Evolutionary conservation across 129 eudicot species (phyloP).

Genomic region (Chrysanthemum seticuspe): DNA sequence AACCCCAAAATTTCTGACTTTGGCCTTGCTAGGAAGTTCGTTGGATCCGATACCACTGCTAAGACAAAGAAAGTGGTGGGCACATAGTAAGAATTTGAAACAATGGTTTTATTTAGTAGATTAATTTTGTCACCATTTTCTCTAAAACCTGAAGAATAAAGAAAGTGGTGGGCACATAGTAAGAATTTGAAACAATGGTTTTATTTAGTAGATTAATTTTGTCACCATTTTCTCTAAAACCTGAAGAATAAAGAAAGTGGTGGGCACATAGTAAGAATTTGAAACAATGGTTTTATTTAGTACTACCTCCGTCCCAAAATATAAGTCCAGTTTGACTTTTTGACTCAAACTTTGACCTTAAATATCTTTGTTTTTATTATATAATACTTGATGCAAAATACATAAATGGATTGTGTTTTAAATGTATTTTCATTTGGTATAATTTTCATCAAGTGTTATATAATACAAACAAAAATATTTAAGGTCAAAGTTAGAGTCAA

Average conservation of each 20-base stretch:
- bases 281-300: not conserved
- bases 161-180: conserved; percentile 51
- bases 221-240: not conserved
- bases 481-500: too few species aligned
- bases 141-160: not conserved
- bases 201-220: not conserved
- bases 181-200: conserved; percentile 9
- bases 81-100: conserved; percentile 37
- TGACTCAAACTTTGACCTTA: too few species aligned
- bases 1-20: conserved; percentile 51
- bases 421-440: too few species aligned
- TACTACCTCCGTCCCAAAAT: too few species aligned
- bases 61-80: conserved; percentile 49
- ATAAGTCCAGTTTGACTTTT: too few species aligned
- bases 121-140: not conserved
- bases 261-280: conserved; percentile 47
- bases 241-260: conserved; percentile 27
- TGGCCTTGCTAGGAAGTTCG: conserved; percentile 46
- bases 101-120: not conserved
- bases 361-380: too few species aligned
- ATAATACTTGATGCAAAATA: too few species aligned
- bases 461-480: too few species aligned
- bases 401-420: too few species aligned
- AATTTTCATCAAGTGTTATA: too few species aligned
- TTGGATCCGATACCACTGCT: conserved; percentile 31